Evolutionary conservation across 805 yeast species (phyloP).

Genomic region (Nakazawaea molendinolei): DNA sequence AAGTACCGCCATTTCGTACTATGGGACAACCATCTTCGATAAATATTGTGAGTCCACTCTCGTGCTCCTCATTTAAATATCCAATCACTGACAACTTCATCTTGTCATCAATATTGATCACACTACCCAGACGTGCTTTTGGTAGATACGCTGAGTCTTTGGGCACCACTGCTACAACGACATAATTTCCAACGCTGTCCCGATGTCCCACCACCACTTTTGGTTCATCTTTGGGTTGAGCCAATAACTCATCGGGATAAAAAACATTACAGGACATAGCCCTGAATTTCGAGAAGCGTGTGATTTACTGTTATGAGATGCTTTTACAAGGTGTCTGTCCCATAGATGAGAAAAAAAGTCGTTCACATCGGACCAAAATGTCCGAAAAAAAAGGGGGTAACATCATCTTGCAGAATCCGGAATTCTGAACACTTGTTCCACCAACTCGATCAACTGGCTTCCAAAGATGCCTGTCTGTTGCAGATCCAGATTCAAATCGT

Average conservation of each 20-base stretch:
- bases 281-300: not conserved
- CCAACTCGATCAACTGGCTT: conserved; percentile 49
- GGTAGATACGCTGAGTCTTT: not conserved
- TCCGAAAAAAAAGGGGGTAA: not conserved
- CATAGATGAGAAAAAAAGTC: no score
- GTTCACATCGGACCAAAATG: not conserved
- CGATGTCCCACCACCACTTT: conserved; percentile 22
- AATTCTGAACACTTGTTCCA: conserved; percentile 43
- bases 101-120: conserved; percentile 13
- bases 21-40: conserved; percentile 18
- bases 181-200: conserved; percentile 16
- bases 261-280: conserved; percentile 8
- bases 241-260: conserved; percentile 5
- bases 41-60: conserved; percentile 11
- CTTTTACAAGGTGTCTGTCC: not conserved
- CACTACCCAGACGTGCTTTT: conserved; percentile 13
- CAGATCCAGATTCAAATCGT: conserved; percentile 25
- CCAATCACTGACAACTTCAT: conserved; percentile 21
- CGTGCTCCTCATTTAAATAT: conserved; percentile 17
- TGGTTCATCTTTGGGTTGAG: conserved; percentile 8
- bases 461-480: conserved; percentile 44
- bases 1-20: conserved; percentile 12
- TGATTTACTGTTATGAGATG: not conserved
- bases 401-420: conserved; percentile 3
- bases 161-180: conserved; percentile 21